Evolutionary conservation across 1,139 yeast genomes (phyloP), one percentile per base, ranked within the genome.

Genomic region (Wickerhamomyces sp.): DNA sequence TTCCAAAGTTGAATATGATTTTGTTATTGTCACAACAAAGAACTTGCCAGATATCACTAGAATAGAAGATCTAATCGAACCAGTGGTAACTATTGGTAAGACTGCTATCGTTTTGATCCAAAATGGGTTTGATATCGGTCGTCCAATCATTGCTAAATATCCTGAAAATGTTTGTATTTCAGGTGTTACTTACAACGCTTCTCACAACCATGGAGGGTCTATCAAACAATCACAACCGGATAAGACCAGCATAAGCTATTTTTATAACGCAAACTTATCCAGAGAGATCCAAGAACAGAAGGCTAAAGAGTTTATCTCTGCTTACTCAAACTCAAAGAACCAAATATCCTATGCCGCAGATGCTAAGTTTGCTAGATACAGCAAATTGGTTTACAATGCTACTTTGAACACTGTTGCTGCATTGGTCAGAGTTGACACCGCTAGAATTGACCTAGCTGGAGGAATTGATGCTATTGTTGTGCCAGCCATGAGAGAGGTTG

Each of bases 81-180:
- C 81, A 1, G 78, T 70, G 1, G 64, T 74, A 2, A 59, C 70
- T 2, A 43, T 47, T 1, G 55, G 46, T n/a, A 47, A 55, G 2
- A 62, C 66, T 2, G 54, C 64, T 3, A 62, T 76, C 20, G 68
- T 77, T 1, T 60, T 77, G 47, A 60, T 76, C 37, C 82, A 77
- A 55, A 77, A 78, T 51, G 84, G 83, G 3, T 65, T 77, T 46
- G 79, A 68, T 36, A 67, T 75, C 36, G 82, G 75, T 31, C 55
- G 61, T 31, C 76, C 79, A 6, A 67, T 75, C 63, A 52, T 69
- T 37, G 57, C 58, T 30, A 59, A 60, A 40, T 74, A 61, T 46
- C 79, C 82, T 21, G 41, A 60, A 1, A 67, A 68, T 43, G 55
- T 70, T 14, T 56, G 70, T 15, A 54, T 76, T 18, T 70, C 78